Percentiles rank a stretch among this genome's conserved stretches.
Conservation (phyloP, 1,284 basidiomycete species). For the Ustilago vetiveriae region DNA sequence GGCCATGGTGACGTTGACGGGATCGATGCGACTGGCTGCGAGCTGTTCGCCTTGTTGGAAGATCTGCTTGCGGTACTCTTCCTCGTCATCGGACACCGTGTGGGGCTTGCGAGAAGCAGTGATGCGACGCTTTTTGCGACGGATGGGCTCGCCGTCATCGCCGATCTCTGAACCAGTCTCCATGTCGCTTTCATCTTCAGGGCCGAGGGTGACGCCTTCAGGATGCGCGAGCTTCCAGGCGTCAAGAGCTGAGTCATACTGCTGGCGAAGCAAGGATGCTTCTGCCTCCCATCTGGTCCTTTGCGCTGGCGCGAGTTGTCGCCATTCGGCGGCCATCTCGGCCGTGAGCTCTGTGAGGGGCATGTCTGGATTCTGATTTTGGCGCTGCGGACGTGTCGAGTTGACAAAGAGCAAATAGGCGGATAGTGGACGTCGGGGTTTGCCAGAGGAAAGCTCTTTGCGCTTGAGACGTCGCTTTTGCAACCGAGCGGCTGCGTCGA, state of each 20-base stretch:
- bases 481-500: constrained; percentile 18
- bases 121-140: constrained; percentile 28
- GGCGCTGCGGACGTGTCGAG: constrained; percentile 33
- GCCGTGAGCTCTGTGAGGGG: constrained; percentile 36
- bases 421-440: constrained; percentile 32
- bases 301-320: constrained; percentile 20
- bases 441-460: constrained; percentile 38
- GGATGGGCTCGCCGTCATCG: constrained; percentile 28
- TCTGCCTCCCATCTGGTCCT: constrained; percentile 39
- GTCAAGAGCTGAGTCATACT: constrained; percentile 34
- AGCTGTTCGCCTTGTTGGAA: constrained; percentile 31
- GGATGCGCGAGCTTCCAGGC: constrained; percentile 36
- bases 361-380: constrained; percentile 25
- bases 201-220: constrained; percentile 30
- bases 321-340: constrained; percentile 44
- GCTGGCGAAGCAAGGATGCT: constrained; percentile 22
- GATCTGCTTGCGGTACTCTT: constrained; percentile 45
- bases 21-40: constrained; percentile 35
- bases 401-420: constrained; percentile 49
- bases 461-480: constrained; percentile 44
- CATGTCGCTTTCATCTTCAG: constrained; percentile 46
- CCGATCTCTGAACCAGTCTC: constrained; percentile 45
- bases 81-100: constrained; percentile 56
- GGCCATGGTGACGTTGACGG: constrained; percentile 35
- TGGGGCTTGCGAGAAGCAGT: constrained; percentile 24